A percentile compares a stretch with the other conserved stretches of the same genome.
Conservation (phyloP, 495 filamentous ascomycete species). For the Penicillium parvum region DNA sequence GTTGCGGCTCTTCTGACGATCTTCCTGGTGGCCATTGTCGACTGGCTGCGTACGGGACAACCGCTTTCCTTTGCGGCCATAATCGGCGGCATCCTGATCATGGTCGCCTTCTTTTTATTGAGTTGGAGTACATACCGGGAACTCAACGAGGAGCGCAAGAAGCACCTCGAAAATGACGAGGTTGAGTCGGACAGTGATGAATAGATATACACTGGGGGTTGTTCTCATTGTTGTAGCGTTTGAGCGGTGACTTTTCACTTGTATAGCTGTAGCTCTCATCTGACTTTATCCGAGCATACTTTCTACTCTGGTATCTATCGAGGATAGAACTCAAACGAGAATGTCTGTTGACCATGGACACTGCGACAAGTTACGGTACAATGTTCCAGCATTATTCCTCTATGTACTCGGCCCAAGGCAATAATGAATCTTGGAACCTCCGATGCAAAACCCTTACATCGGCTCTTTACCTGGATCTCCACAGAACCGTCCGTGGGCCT, state of each 20-base stretch:
- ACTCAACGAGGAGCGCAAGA: conserved; percentile 76
- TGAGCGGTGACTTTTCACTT: background rate
- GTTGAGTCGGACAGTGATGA: conserved; percentile 42
- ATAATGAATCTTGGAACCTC: too few relatives aligned
- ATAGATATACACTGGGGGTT: conserved; percentile 21
- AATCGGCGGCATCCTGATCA: conserved; percentile 79
- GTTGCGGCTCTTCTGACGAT: conserved; percentile 94
- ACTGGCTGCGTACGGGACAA: conserved; percentile 77
- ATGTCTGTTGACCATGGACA: too few relatives aligned
- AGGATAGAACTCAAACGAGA: too few relatives aligned
- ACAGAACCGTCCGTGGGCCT: too few relatives aligned
- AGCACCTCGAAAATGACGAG: conserved; percentile 44
- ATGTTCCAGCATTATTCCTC: too few relatives aligned
- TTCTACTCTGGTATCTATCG: too few relatives aligned
- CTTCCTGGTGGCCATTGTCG: conserved; percentile 87
- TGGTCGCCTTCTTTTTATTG: conserved; percentile 76
- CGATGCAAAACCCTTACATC: too few relatives aligned
- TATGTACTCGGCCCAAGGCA: too few relatives aligned
- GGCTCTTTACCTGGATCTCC: too few relatives aligned
- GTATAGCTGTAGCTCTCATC: too few relatives aligned
- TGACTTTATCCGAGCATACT: too few relatives aligned
- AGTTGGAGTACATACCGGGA: conserved; percentile 90
- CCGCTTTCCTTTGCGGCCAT: conserved; percentile 71
- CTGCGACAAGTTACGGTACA: too few relatives aligned
- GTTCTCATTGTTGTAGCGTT: background rate